Conservation (phyloP, 805 yeast species). For the Kuraishia cidri region DNA sequence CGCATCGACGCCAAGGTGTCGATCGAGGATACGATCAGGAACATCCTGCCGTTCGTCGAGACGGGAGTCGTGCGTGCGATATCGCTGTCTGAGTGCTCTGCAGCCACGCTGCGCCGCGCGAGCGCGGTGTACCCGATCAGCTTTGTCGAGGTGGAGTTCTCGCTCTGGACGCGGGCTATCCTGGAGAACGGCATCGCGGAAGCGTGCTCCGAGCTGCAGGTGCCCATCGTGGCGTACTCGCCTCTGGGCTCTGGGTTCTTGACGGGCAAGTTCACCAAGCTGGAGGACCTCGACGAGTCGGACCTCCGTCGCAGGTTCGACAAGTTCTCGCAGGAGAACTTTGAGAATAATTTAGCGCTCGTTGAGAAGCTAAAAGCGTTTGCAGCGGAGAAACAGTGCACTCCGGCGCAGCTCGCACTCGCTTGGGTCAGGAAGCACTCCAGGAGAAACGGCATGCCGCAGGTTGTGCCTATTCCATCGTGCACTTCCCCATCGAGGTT, state of each 20-base stretch:
- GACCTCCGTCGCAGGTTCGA: slow-evolving; percentile 46
- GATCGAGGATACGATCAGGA: slow-evolving; percentile 47
- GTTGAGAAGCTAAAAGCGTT: slow-evolving; percentile 39
- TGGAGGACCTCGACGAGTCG: slow-evolving; percentile 40
- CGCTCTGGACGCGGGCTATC: slow-evolving; percentile 62
- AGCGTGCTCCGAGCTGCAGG: slow-evolving; percentile 42
- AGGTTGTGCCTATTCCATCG: slow-evolving; percentile 75
- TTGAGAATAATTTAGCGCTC: slow-evolving; percentile 40
- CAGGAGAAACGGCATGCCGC: slow-evolving; percentile 28
- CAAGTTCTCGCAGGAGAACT: slow-evolving; percentile 50
- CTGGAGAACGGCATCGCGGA: slow-evolving; percentile 54
- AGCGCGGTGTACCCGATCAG: slow-evolving; percentile 44
- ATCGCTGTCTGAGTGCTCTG: slow-evolving; percentile 68
- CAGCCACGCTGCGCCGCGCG: slow-evolving; percentile 53
- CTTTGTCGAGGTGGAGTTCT: slow-evolving; percentile 73
- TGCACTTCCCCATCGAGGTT: slow-evolving; percentile 54
- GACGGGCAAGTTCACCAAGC: slow-evolving; percentile 47
- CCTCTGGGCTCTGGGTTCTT: slow-evolving; percentile 78
- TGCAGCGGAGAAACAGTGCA: slow-evolving; percentile 35
- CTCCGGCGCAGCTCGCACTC: slow-evolving; percentile 62
- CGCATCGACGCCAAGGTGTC: slow-evolving; percentile 55
- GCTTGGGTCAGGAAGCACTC: slow-evolving; percentile 50
- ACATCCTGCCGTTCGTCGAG: slow-evolving; percentile 49
- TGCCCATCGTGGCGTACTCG: slow-evolving; percentile 74
- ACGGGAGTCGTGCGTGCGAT: slow-evolving; percentile 63